A percentile compares a stretch with the other conserved stretches of the same genome.
Conservation (phyloP, 331 rosid species). For the Saraca asoca region DNA sequence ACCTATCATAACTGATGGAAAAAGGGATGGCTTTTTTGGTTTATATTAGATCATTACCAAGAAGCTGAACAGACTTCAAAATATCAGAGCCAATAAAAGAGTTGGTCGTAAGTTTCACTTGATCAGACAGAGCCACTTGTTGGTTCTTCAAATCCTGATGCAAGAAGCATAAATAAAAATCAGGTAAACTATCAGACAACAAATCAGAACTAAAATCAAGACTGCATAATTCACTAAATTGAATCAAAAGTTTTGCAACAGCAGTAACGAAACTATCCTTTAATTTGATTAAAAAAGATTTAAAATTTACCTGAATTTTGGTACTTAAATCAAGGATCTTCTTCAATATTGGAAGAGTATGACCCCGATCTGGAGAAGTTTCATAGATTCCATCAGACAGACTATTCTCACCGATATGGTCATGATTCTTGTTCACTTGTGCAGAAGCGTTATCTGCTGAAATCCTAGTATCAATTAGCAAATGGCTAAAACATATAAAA, state of each 20-base stretch:
- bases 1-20: constrained; percentile 16
- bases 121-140: constrained; percentile 54
- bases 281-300: not conserved
- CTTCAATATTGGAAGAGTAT: constrained; percentile 73
- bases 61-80: constrained; percentile 61
- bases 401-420: constrained; percentile 46
- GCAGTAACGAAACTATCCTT: not conserved
- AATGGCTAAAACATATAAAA: not conserved
- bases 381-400: constrained; percentile 54
- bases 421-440: constrained; percentile 40
- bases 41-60: constrained; percentile 49
- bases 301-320: constrained; percentile 61
- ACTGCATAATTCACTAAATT: too few relatives aligned
- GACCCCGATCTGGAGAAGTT: constrained; percentile 56
- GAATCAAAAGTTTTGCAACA: not conserved
- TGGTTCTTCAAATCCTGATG: constrained; percentile 71
- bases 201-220: not conserved
- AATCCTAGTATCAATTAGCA: constrained; percentile 6
- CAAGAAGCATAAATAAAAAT: constrained; percentile 28
- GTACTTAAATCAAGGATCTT: constrained; percentile 63
- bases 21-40: not conserved
- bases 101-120: constrained; percentile 51
- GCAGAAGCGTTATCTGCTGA: constrained; percentile 42
- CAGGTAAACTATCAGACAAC: not conserved
- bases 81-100: constrained; percentile 62